Percentiles rank a stretch among this genome's conserved stretches.
phyloP scores from a whole-genome alignment of 768 basidiomycete species.

The Cubamyces lactineus region DNA sequence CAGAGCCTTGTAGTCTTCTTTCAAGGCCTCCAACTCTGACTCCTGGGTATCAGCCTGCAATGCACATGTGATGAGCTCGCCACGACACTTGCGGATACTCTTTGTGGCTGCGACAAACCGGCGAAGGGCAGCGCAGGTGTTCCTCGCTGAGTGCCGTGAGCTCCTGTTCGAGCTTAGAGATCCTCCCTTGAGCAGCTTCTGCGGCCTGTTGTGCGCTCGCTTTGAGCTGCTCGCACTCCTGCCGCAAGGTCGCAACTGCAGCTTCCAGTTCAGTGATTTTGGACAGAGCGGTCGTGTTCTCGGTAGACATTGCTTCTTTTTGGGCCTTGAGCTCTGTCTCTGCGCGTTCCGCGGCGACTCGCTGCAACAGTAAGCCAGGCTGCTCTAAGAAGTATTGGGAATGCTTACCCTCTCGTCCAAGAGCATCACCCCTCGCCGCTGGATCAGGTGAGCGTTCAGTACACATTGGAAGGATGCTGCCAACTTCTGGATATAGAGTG shows the following conservation, averaged over 20 bases:
- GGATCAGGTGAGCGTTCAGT: not conserved
- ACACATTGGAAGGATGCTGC: not conserved
- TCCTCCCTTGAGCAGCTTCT: not conserved
- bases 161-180: slow-evolving; percentile 3
- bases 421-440: not conserved
- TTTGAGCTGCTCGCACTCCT: not conserved
- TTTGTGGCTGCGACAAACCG: not conserved
- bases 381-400: too few relatives aligned
- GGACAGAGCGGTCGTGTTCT: not conserved
- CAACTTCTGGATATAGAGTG: not conserved
- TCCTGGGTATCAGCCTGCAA: not conserved
- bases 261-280: not conserved
- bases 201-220: not conserved
- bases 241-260: not conserved
- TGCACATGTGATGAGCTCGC: not conserved
- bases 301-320: not conserved
- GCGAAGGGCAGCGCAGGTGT: not conserved
- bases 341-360: not conserved
- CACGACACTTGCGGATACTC: too few relatives aligned
- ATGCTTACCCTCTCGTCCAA: not conserved
- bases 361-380: not conserved
- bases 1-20: slow-evolving; percentile 6
- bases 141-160: not conserved
- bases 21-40: not conserved
- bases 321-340: not conserved